phyloP scores from a whole-genome alignment of 2,329 filamentous ascomycete genomes.

The Alternaria postmessia region DNA sequence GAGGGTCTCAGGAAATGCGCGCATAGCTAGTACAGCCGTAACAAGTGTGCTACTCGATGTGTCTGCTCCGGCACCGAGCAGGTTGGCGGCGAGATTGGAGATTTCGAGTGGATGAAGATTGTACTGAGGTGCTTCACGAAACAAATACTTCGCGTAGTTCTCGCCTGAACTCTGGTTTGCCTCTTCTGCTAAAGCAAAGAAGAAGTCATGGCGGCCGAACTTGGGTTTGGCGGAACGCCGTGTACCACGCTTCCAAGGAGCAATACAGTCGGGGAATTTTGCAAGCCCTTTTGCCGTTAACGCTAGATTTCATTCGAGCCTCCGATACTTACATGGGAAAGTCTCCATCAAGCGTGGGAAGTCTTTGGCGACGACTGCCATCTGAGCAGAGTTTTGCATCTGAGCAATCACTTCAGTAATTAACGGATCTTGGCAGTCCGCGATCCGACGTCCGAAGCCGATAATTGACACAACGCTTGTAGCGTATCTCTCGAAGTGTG shows the following conservation, averaged over 20 bases:
- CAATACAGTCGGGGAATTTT: constrained; percentile 58
- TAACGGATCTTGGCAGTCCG: constrained; percentile 61
- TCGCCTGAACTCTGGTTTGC: constrained; percentile 40
- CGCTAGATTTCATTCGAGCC: rapidly evolving
- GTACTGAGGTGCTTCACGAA: constrained; percentile 47
- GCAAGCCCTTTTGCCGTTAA: constrained; percentile 53
- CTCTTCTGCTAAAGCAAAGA: constrained; percentile 44
- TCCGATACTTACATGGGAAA: constrained; percentile 48
- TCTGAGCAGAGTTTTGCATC: constrained; percentile 65
- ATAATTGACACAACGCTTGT: constrained; percentile 65
- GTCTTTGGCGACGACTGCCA: constrained; percentile 58
- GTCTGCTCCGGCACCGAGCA: constrained; percentile 45
- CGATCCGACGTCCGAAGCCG: constrained; percentile 63
- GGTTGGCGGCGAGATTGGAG: constrained; percentile 40
- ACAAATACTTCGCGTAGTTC: constrained; percentile 51
- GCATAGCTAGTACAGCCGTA: constrained; percentile 44
- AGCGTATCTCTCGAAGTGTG: constrained; percentile 63
- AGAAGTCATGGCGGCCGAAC: constrained; percentile 41
- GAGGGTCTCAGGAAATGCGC: constrained; percentile 40
- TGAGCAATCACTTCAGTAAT: constrained; percentile 66
- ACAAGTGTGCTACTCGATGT: constrained; percentile 44
- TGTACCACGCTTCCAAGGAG: constrained; percentile 48
- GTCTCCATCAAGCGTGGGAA: constrained; percentile 68
- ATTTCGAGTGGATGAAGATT: constrained; percentile 40
- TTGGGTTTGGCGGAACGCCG: constrained; percentile 31